Base-by-base conservation (phyloP, 2,329 filamentous ascomycete genomes). In the Rutstroemia sp. region DNA sequence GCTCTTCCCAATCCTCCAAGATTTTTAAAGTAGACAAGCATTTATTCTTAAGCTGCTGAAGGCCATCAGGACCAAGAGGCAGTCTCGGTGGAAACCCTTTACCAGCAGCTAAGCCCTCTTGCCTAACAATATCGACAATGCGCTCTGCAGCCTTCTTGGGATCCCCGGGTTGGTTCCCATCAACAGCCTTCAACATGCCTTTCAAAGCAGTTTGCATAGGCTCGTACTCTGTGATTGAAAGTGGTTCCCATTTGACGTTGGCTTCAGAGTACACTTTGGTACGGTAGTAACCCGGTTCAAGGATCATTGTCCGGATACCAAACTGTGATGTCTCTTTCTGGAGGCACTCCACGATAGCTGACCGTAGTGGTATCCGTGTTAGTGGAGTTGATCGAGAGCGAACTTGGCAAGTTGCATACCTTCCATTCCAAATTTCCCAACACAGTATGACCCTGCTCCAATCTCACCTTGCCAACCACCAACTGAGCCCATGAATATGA, bases 271-370 rank as follows among this genome's bases (percentile, higher is more conserved):
- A 65, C 54, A 78, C 74, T n/a, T 73, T 73, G 10, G 77, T 80
- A 2, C 77, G 70, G 59, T 78, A 80, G 40, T 72, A 73, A 2
- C 78, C 78, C 0, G 75, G 76, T 62, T 80, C 76, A 19, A 80
- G 68, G 12, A 64, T 47, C 4, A 59, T 27, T 2, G 52, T 56
- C 9, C 54, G 42, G 30, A 65, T 61, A 1, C 58, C 58, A 2
- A 64, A 51, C 1, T 50, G 56, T 2, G 27, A 34, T 5, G 54
- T 52, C 46, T 64, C 64, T 17, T 44, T 34, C 23, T 57, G 36
- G 7, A 64, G 53, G 44, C 54, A 48, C 23, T 61, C 59, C 1
- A 60, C 58, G 1, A 56, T 23, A 5, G 55, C 62, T 60, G 27
- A 0, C 7, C 19, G 36, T 40, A 7, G 23, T 40, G 12, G 21